phyloP scores from a whole-genome alignment of 805 yeast genomes.

The Hanseniaspora singularis region DNA sequence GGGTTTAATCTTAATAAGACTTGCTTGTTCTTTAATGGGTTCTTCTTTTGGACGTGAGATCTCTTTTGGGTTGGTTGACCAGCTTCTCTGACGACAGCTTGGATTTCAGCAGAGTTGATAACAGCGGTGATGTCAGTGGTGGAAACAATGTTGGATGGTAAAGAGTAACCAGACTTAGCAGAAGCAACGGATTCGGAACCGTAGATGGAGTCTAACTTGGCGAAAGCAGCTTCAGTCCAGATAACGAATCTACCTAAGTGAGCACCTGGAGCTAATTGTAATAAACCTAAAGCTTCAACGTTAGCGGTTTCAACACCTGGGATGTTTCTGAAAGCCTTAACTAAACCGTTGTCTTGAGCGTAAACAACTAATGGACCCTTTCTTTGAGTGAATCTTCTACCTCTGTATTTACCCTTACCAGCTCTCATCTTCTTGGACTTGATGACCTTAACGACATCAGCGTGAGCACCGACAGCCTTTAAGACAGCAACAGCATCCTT shows the following conservation, averaged over 20 bases:
- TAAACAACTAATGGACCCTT: conserved; percentile 98
- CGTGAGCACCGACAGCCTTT: conserved; percentile 98
- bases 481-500: conserved; percentile 97
- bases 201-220: conserved; percentile 93
- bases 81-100: conserved; percentile 92
- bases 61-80: conserved; percentile 90
- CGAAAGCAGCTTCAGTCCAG: conserved; percentile 99
- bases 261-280: conserved; percentile 99
- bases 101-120: conserved; percentile 98
- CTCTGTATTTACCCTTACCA: conserved; percentile 99
- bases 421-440: conserved; percentile 98
- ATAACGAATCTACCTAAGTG: conserved; percentile 98
- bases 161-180: conserved; percentile 75
- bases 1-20: conserved; percentile 98
- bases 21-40: conserved; percentile 99
- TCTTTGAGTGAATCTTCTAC: conserved; percentile 99
- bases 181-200: conserved; percentile 81
- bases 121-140: conserved; percentile 93
- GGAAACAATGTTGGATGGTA: conserved; percentile 89
- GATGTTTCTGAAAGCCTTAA: conserved; percentile 97
- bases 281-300: conserved; percentile 83
- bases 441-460: conserved; percentile 94
- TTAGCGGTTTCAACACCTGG: conserved; percentile 98
- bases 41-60: conserved; percentile 93
- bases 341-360: conserved; percentile 94